Evolutionary conservation across 129 eudicot genomes (phyloP).

Genomic region (Pittosporum tobira): DNA sequence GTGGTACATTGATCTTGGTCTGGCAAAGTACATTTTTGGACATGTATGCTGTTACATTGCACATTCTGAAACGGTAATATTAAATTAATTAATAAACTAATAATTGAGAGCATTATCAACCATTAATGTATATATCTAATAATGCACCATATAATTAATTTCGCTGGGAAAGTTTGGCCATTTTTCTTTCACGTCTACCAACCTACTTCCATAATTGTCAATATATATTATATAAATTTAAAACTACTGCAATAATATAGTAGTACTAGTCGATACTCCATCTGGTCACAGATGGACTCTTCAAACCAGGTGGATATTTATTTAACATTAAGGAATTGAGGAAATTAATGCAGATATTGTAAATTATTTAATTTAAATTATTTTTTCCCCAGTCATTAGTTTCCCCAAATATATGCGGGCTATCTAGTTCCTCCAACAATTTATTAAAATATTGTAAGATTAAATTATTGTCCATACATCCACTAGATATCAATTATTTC

Average conservation of each 20-base stretch:
- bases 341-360: constrained; percentile 10
- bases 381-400: background rate
- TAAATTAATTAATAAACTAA: background rate
- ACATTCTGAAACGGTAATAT: background rate
- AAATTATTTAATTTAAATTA: background rate
- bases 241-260: no score
- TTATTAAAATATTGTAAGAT: no score
- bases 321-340: constrained; percentile 3
- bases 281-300: background rate
- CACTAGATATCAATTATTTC: no score
- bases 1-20: constrained; percentile 2
- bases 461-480: no score
- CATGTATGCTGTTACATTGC: constrained; percentile 1
- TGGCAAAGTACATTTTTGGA: background rate
- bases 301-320: constrained; percentile 4
- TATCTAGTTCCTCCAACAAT: no score
- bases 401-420: constrained; percentile 7
- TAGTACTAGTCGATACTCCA: background rate
- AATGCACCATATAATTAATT: background rate
- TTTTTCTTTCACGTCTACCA: no score
- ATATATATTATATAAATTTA: no score
- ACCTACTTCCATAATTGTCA: no score
- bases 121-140: background rate
- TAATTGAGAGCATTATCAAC: background rate
- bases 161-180: no score